Evolutionary conservation across 192 early-diverging fungal species (phyloP), one percentile per base, ranked within the genome.

Genomic region (Umbelopsis ramanniana): DNA sequence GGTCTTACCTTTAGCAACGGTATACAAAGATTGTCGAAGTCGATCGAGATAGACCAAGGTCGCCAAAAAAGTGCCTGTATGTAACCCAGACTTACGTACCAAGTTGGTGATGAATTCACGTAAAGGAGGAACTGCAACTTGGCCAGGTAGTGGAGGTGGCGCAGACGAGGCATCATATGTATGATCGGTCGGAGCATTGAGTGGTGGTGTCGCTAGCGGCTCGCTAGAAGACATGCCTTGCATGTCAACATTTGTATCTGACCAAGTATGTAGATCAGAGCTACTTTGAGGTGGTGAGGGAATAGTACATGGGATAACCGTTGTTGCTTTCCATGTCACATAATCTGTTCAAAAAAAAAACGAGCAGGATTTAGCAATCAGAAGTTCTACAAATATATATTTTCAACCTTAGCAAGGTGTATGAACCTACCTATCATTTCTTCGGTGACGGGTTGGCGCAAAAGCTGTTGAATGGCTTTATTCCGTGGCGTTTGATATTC

Each of bases 1-100:
- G 24, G 14, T 33, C 15, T 38, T 26, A 55, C 89, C 89, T 81
- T 88, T 84, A 8, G 89, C 89, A 46, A 86, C 84, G 55, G 84
- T 87, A 14, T 87, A 86, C 23, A 91, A 84, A 23, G 85, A 85
- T 37, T 72, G 70, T 45, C 82, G 81, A 72, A 90, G 72, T 11
- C 89, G 84, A 40, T 86, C 88, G 14, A 92, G 81, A 72, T 90
- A 91, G 17, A 91, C 87, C 2, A 92, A 68, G 0, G 91, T 89
- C 43, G 87, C 83, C 12, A 91, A 79, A 21, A 91, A 82, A 1
- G 89, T 92, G 0, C 88, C 88, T 0, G 88, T 82, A 54, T 89
- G 87, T 5, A 92, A 87, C 37, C 86, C 85, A 47, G 90, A 90
- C 46, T 83, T 80, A 38, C 82, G 35, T 21, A 91, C 89, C 1